Base-by-base conservation (phyloP, 768 basidiomycete species). In the Nidularia sp. region DNA sequence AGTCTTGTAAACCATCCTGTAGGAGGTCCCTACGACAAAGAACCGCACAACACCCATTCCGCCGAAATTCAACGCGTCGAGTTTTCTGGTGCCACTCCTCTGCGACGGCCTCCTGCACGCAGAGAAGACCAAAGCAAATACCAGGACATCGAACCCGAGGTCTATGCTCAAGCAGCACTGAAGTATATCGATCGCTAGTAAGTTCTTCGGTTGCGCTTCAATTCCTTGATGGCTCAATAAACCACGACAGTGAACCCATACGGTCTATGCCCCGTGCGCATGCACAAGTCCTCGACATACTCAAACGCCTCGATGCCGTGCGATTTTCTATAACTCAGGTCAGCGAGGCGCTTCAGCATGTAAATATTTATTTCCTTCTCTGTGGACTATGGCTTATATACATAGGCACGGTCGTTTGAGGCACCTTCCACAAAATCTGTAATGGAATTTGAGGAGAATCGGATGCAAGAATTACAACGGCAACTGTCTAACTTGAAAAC, bases 131-230 rank as follows among this genome's bases (percentile, higher is more conserved):
- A 29, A 29, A 29, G 25, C 25, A 29, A 29, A 29, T 70, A 71
- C 42, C 54, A 58, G 43, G 83, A 84, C 18, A 70, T 79, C 6
- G 84, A 88, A 22, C 88, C 89, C 5, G 88, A 90, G 63, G 75
- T 88, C 10, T 90, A 89, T 64, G 86, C 83, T 0, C 73, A 82
- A 54, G 90, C 90, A 6, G 88, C 90, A 0, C 62, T 88, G 55
- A 89, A 84, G 66, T 90, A 85, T 59, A 73, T 92, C 50, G 84
- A 88, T 62, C 79, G 83, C 64, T 92, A 88, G 88, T 89, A 60
- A 62, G 88, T 73, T 22, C 15, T 34, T 47, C 5, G 29, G 39
- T 3, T 35, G 15, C 6, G n/a, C 10, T 31, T 29, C n/a, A 46
- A 46, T 10, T 33, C 47, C 31, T 35, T n/a, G 15, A 3, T 48